Conservation (phyloP, 805 yeast genomes). For the Aciculoconidium aculeatum region DNA sequence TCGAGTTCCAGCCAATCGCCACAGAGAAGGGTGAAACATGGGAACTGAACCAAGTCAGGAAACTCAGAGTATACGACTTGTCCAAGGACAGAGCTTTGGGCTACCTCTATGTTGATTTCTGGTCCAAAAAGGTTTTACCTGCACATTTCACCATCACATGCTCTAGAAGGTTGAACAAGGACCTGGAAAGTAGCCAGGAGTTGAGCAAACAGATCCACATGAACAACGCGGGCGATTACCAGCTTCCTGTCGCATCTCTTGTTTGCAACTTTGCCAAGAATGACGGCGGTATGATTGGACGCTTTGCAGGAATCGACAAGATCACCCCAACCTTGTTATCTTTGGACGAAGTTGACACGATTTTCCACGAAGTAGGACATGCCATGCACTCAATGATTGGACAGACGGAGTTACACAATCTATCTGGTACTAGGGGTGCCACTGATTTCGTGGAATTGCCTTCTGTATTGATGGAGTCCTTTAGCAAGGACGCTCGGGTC, state of each 20-base stretch:
- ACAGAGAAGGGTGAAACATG: constrained; percentile 75
- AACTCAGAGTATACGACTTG: constrained; percentile 62
- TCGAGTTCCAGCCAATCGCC: constrained; percentile 62
- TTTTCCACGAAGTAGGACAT: constrained; percentile 98
- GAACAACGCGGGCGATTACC: constrained; percentile 49
- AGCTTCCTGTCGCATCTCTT: constrained; percentile 83
- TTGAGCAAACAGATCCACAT: constrained; percentile 26
- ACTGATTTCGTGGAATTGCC: constrained; percentile 97
- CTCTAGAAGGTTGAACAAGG: constrained; percentile 65
- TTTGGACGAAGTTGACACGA: constrained; percentile 80
- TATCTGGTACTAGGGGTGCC: constrained; percentile 91
- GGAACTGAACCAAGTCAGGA: constrained; percentile 73
- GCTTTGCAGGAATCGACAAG: constrained; percentile 20
- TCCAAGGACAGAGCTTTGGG: constrained; percentile 60
- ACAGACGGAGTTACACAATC: constrained; percentile 80
- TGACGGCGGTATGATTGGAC: constrained; percentile 24
- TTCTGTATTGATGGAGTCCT: constrained; percentile 92
- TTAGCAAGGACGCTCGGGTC: constrained; percentile 78
- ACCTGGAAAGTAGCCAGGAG: constrained; percentile 19
- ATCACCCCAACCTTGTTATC: constrained; percentile 50
- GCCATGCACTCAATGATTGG: constrained; percentile 98
- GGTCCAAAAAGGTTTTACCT: constrained; percentile 75
- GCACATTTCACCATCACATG: constrained; percentile 96
- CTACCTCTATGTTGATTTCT: constrained; percentile 79
- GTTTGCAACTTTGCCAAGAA: constrained; percentile 70